phyloP scores from a whole-genome alignment of 2,329 filamentous ascomycete genomes.

The Phaeomoniella chlamydospora region DNA sequence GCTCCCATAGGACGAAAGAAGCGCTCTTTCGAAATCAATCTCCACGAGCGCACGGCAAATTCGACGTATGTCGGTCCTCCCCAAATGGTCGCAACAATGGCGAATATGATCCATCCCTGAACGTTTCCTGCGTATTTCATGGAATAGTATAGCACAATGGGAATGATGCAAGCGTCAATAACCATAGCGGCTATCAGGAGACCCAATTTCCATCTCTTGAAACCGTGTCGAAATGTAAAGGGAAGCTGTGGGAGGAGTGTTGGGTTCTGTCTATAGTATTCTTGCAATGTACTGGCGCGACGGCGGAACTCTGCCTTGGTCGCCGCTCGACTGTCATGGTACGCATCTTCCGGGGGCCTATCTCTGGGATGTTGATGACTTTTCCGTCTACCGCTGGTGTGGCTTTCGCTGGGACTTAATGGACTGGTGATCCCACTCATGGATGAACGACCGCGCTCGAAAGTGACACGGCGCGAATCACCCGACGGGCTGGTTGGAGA shows the following conservation, averaged over 20 bases:
- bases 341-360: slow-evolving; percentile 9
- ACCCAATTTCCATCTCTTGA: slow-evolving; percentile 10
- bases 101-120: slow-evolving; percentile 8
- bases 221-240: slow-evolving; percentile 12
- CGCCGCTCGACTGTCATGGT: slow-evolving; percentile 14
- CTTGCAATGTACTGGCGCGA: slow-evolving; percentile 11
- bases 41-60: slow-evolving; percentile 11
- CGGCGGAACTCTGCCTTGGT: slow-evolving; percentile 12
- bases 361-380: slow-evolving; percentile 1
- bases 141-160: slow-evolving; percentile 11
- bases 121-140: slow-evolving; percentile 11
- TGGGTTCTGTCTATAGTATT: slow-evolving; percentile 11
- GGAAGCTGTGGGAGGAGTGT: slow-evolving; percentile 12
- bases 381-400: neutral
- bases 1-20: slow-evolving; percentile 12
- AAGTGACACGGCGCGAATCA: neutral
- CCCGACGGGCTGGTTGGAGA: neutral
- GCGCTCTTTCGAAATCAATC: slow-evolving; percentile 11
- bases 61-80: slow-evolving; percentile 13
- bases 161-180: slow-evolving; percentile 12
- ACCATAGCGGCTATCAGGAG: slow-evolving; percentile 11
- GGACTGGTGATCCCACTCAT: neutral
- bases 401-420: neutral
- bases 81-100: slow-evolving; percentile 13
- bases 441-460: neutral